Evolutionary conservation across 2,329 filamentous ascomycete genomes (phyloP).

Genomic region (Hymenoscyphus infarciens): DNA sequence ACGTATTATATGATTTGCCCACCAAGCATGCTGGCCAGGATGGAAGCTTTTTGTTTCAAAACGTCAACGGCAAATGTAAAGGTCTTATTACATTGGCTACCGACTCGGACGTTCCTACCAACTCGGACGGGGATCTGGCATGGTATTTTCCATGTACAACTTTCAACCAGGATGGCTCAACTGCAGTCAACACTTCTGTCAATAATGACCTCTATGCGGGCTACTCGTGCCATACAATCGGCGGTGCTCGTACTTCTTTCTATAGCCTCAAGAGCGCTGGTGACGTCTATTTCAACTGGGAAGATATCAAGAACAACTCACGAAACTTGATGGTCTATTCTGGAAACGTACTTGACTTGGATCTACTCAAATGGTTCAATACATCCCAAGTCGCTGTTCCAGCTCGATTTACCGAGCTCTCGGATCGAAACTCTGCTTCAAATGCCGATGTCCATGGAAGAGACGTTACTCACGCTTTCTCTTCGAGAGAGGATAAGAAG

Average conservation of each 20-base stretch:
- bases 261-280: slow-evolving; percentile 69
- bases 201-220: slow-evolving; percentile 67
- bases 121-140: slow-evolving; percentile 68
- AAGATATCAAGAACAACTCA: slow-evolving; percentile 82
- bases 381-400: slow-evolving; percentile 73
- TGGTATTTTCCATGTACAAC: slow-evolving; percentile 96
- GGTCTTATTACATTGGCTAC: slow-evolving; percentile 71
- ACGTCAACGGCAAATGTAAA: slow-evolving; percentile 97
- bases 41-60: slow-evolving; percentile 95
- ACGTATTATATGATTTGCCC: slow-evolving; percentile 83
- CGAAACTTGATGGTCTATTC: slow-evolving; percentile 94
- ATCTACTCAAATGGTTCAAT: slow-evolving; percentile 90
- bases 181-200: slow-evolving; percentile 67
- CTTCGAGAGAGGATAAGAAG: slow-evolving; percentile 72
- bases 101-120: slow-evolving; percentile 75
- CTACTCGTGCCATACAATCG: slow-evolving; percentile 83
- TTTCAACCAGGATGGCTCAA: slow-evolving; percentile 92
- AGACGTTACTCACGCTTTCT: slow-evolving; percentile 86
- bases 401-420: slow-evolving; percentile 72
- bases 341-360: slow-evolving; percentile 85
- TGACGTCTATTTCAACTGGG: slow-evolving; percentile 95
- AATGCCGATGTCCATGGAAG: slow-evolving; percentile 70
- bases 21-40: slow-evolving; percentile 83
- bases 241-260: slow-evolving; percentile 65
- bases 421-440: slow-evolving; percentile 57